Percentiles rank a stretch among this genome's conserved stretches.
Conservation (phyloP, 2,329 filamentous ascomycete species). For the Ascochyta fabae region DNA sequence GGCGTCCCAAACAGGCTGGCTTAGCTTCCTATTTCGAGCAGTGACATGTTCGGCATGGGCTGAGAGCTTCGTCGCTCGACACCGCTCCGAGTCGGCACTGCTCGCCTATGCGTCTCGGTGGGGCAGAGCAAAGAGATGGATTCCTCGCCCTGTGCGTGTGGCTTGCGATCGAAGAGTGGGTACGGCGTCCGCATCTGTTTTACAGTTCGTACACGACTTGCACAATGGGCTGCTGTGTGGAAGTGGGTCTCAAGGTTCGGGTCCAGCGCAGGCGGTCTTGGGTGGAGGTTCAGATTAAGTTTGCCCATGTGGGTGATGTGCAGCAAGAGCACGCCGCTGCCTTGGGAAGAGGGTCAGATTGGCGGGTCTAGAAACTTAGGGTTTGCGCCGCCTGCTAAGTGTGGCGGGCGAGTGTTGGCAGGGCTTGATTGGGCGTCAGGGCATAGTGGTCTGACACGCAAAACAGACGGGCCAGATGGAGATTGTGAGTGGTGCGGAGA, state of each 20-base stretch:
- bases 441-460: not conserved
- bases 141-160: not conserved
- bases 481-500: conserved; percentile 10
- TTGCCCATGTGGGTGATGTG: conserved; percentile 16
- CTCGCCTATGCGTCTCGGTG: not conserved
- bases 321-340: conserved; percentile 8
- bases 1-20: not conserved
- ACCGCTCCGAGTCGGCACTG: not conserved
- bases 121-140: not conserved
- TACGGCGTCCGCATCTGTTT: not conserved
- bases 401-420: not conserved
- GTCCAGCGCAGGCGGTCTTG: not conserved
- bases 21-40: not conserved
- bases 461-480: not conserved
- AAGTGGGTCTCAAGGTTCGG: conserved; percentile 4
- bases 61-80: not conserved
- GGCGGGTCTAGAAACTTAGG: conserved; percentile 4
- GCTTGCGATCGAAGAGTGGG: not conserved
- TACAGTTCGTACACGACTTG: not conserved
- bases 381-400: conserved; percentile 8
- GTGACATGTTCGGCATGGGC: not conserved
- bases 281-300: conserved; percentile 19
- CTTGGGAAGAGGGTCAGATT: conserved; percentile 1
- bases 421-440: not conserved
- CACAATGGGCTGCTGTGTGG: too few species aligned